Evolutionary conservation across 441 rosid genomes (phyloP).

Genomic region (Daphne laureola): DNA sequence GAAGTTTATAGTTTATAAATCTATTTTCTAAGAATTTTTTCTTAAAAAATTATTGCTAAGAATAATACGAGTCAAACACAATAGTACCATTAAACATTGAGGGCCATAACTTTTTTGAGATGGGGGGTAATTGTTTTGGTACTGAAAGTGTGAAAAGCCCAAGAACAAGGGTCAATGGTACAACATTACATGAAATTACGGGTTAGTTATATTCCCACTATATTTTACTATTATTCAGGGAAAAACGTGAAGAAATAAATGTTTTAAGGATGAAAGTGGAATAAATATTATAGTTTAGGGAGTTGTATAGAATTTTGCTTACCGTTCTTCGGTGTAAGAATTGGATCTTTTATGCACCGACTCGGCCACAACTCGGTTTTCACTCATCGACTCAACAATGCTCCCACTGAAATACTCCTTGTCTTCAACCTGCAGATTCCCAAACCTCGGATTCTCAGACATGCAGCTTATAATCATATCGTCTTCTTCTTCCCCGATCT

Average conservation of each 20-base stretch:
- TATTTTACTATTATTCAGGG: not conserved
- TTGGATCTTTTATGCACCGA: constrained; percentile 56
- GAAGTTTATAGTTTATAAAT: too few relatives aligned
- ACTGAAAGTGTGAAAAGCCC: too few relatives aligned
- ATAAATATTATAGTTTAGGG: not conserved
- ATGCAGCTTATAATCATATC: constrained; percentile 51
- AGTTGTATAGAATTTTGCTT: constrained; percentile 5
- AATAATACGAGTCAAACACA: too few relatives aligned
- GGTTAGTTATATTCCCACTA: too few relatives aligned
- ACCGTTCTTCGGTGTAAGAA: constrained; percentile 77
- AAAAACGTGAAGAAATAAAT: too few relatives aligned
- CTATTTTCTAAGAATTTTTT: too few relatives aligned
- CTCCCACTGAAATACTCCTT: constrained; percentile 92
- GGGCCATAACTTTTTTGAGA: not conserved
- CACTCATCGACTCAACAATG: constrained; percentile 55
- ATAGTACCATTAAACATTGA: too few relatives aligned
- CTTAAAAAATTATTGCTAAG: too few relatives aligned
- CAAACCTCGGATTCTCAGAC: constrained; percentile 95
- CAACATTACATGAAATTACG: too few relatives aligned
- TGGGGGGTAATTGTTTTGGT: too few relatives aligned
- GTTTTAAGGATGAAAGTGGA: not conserved
- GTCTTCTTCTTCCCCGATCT: constrained; percentile 39
- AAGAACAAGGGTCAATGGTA: too few relatives aligned
- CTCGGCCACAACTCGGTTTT: constrained; percentile 29
- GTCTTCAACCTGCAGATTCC: constrained; percentile 66